phyloP scores from a whole-genome alignment of 2,329 filamentous ascomycete species.

The Dothidotthia symphoricarpi region DNA sequence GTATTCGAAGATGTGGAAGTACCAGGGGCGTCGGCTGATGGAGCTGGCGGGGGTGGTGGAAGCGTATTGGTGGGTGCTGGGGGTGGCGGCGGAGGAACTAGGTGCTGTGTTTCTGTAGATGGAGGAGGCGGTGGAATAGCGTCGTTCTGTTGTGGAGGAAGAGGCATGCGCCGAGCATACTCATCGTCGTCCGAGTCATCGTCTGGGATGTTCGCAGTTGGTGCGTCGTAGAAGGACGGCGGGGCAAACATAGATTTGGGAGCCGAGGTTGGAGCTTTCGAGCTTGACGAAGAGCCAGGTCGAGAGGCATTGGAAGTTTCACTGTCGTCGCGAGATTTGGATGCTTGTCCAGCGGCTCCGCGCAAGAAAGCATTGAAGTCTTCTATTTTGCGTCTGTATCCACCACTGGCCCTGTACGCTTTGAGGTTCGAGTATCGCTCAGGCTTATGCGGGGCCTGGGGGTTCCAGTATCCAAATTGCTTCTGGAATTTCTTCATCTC shows the following conservation, averaged over 20 bases:
- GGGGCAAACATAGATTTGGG: conserved; percentile 48
- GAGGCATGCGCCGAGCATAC: conserved; percentile 22
- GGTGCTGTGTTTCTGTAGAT: conserved; percentile 8
- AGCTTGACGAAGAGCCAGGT: conserved; percentile 14
- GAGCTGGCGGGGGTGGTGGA: conserved; percentile 54
- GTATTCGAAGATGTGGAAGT: conserved; percentile 3
- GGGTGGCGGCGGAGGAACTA: conserved; percentile 17
- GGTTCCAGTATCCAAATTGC: conserved; percentile 60
- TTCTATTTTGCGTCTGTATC: conserved; percentile 24
- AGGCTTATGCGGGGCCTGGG: conserved; percentile 31
- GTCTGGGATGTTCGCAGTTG: conserved; percentile 41
- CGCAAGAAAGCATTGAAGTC: conserved; percentile 27
- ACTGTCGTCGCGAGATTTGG: conserved; percentile 13
- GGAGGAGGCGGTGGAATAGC: conserved; percentile 10
- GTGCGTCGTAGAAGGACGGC: conserved; percentile 36
- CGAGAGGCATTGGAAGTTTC: conserved; percentile 10
- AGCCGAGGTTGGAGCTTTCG: conserved; percentile 8
- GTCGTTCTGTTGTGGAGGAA: conserved; percentile 12
- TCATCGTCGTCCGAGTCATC: conserved; percentile 28
- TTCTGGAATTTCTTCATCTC: conserved; percentile 72
- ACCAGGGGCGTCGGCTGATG: conserved; percentile 42
- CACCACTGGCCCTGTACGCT: conserved; percentile 27
- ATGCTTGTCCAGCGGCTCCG: conserved; percentile 12
- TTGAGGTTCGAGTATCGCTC: conserved; percentile 27
- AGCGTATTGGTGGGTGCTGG: conserved; percentile 8